Conservation (phyloP, 2,329 filamentous ascomycete genomes). For the Colletotrichum sublineola region DNA sequence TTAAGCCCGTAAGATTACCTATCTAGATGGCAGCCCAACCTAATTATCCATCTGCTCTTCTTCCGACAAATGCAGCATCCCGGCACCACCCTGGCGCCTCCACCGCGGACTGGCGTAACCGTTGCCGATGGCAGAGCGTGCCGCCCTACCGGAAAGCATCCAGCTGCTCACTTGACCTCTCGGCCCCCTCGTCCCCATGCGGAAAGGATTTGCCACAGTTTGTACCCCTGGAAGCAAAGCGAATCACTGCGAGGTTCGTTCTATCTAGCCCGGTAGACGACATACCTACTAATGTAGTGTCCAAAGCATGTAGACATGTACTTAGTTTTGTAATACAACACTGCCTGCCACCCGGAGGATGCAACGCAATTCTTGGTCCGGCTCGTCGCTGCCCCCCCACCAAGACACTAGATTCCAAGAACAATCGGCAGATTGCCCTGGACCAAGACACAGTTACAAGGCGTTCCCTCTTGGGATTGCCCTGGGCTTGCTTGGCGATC, state of each 20-base stretch:
- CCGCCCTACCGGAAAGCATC: slow-evolving; percentile 38
- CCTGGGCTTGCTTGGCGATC: slow-evolving; percentile 37
- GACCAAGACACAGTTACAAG: background rate
- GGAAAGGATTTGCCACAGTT: slow-evolving; percentile 33
- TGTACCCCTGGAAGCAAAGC: background rate
- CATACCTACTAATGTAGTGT: background rate
- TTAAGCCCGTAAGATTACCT: background rate
- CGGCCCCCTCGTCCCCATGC: slow-evolving; percentile 15
- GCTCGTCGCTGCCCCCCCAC: slow-evolving; percentile 10
- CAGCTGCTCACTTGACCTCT: slow-evolving; percentile 40
- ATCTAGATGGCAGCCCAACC: slow-evolving; percentile 10
- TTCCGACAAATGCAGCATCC: slow-evolving; percentile 15
- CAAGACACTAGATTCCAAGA: slow-evolving; percentile 34
- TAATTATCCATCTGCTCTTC: slow-evolving; percentile 1
- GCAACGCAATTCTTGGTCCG: slow-evolving; percentile 17
- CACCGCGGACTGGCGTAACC: slow-evolving; percentile 12
- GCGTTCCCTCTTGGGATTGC: slow-evolving; percentile 1
- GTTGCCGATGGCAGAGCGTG: slow-evolving; percentile 25
- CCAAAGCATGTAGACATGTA: background rate
- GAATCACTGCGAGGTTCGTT: slow-evolving; percentile 3
- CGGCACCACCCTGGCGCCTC: slow-evolving; percentile 18
- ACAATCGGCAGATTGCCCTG: slow-evolving; percentile 25
- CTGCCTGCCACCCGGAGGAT: slow-evolving; percentile 34
- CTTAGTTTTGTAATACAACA: background rate
- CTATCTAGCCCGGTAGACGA: background rate